phyloP scores from a whole-genome alignment of 805 yeast species.

The Wickerhamiella spandovensis region DNA sequence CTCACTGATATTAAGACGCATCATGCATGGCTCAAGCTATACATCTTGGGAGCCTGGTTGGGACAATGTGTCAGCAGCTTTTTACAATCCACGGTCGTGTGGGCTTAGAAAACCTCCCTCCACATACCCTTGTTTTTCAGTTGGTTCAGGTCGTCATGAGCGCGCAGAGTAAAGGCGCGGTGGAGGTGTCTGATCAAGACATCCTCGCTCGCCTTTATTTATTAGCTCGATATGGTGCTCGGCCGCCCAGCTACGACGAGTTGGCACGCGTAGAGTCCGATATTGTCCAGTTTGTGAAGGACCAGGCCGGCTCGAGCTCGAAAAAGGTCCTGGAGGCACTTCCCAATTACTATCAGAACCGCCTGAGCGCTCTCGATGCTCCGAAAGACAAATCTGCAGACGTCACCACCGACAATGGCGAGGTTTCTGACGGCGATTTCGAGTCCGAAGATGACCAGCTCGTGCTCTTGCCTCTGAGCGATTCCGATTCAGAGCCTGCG shows the following conservation, averaged over 20 bases:
- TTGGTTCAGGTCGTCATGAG: not conserved
- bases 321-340: not conserved
- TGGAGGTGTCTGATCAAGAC: not conserved
- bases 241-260: conserved; percentile 12
- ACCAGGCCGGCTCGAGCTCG: not conserved
- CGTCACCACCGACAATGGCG: not conserved
- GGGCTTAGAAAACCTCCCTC: not conserved
- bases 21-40: not conserved
- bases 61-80: conserved; percentile 1
- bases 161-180: not conserved
- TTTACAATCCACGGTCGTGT: not conserved
- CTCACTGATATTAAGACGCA: not conserved
- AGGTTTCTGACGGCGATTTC: not conserved
- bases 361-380: not conserved
- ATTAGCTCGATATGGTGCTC: conserved; percentile 38
- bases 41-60: not conserved
- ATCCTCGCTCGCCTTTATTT: conserved; percentile 45
- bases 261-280: not conserved
- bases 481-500: not conserved
- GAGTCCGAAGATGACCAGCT: not conserved
- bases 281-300: not conserved
- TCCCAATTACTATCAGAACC: not conserved
- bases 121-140: not conserved
- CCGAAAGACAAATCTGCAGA: not conserved
- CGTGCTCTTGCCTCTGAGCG: not conserved